A percentile compares a stretch with the other conserved stretches of the same genome.
phyloP scores from a whole-genome alignment of 495 filamentous ascomycete genomes.

The Neurospora cerealis region DNA sequence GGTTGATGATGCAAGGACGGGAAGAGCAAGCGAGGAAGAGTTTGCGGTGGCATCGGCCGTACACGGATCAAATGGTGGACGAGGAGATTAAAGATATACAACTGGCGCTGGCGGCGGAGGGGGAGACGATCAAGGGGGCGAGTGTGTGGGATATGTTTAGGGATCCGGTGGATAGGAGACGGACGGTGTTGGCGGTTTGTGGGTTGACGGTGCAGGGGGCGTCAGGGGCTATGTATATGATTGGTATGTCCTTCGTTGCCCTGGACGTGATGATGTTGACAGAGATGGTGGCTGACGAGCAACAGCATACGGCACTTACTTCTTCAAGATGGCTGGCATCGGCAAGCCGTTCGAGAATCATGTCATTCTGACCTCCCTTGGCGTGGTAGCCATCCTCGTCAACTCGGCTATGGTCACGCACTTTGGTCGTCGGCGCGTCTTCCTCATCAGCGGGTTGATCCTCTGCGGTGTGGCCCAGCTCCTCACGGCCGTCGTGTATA shows the following conservation, averaged over 20 bases:
- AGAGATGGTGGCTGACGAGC: slow-evolving; percentile 2
- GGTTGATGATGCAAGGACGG: slow-evolving; percentile 42
- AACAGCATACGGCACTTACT: slow-evolving; percentile 49
- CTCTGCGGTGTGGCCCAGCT: slow-evolving; percentile 42
- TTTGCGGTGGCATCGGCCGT: slow-evolving; percentile 35
- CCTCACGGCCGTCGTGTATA: slow-evolving; percentile 42
- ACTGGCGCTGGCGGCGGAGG: slow-evolving; percentile 36
- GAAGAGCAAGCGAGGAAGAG: slow-evolving; percentile 34
- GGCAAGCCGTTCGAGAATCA: slow-evolving; percentile 46
- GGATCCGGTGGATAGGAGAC: slow-evolving; percentile 38
- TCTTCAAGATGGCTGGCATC: slow-evolving; percentile 51
- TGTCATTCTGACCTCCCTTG: slow-evolving; percentile 41
- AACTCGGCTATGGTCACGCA: slow-evolving; percentile 42
- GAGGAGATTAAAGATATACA: slow-evolving; percentile 42
- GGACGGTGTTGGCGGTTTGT: slow-evolving; percentile 37
- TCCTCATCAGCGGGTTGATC: slow-evolving; percentile 37
- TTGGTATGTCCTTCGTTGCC: slow-evolving; percentile 22
- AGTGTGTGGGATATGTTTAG: slow-evolving; percentile 41
- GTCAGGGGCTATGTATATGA: slow-evolving; percentile 51
- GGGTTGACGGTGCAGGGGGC: slow-evolving; percentile 44
- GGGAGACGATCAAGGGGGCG: slow-evolving; percentile 24
- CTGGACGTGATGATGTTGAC: neutral
- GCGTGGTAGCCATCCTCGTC: slow-evolving; percentile 40
- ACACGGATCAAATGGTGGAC: slow-evolving; percentile 26
- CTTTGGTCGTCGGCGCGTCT: slow-evolving; percentile 41